A percentile compares a stretch with the other conserved stretches of the same genome.
Conservation (phyloP, 345 rosid genomes). For the Eucalyptus fibrosa region DNA sequence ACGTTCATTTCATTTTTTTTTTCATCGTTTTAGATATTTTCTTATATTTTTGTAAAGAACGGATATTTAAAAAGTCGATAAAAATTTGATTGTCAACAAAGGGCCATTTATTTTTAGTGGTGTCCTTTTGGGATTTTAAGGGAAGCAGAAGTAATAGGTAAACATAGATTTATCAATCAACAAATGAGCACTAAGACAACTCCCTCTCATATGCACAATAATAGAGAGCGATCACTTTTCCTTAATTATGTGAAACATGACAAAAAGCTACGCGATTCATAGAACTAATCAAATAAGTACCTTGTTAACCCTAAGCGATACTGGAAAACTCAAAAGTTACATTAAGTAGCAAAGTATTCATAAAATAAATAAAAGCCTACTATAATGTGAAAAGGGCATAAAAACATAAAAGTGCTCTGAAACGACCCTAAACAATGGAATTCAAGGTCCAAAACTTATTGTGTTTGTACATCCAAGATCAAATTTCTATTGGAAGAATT, state of each 20-base stretch:
- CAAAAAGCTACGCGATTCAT: background rate
- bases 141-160: rapidly evolving
- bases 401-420: background rate
- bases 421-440: background rate
- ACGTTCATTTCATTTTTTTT: too few species aligned
- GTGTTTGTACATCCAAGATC: too few species aligned
- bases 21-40: too few species aligned
- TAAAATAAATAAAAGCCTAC: too few species aligned
- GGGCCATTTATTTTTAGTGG: background rate
- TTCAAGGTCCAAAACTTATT: background rate
- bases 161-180: background rate
- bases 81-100: too few species aligned
- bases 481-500: too few species aligned
- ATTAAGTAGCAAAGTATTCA: too few species aligned
- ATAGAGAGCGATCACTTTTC: too few species aligned
- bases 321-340: background rate
- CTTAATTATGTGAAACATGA: background rate
- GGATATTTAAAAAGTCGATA: too few species aligned
- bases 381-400: background rate
- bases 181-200: background rate
- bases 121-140: background rate
- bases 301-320: background rate
- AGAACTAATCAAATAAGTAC: background rate
- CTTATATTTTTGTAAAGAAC: too few species aligned
- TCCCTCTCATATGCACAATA: background rate